A percentile compares a stretch with the other conserved stretches of the same genome.
Evolutionary conservation across 1,284 basidiomycete genomes (phyloP).

Genomic region (Trichosporon sp.): DNA sequence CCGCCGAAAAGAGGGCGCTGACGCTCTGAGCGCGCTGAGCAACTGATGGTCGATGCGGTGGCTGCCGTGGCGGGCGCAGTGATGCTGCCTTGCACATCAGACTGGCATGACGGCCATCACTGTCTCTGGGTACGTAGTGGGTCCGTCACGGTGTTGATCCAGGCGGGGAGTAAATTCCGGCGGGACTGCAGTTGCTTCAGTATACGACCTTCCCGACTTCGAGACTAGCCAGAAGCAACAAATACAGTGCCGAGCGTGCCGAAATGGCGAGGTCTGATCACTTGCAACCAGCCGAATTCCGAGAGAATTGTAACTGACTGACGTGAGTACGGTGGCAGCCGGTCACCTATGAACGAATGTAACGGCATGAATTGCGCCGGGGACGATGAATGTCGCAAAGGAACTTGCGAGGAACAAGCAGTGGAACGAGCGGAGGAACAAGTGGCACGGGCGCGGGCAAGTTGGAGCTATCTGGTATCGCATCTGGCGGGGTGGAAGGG

Average conservation of each 20-base stretch:
- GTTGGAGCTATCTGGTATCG: background rate
- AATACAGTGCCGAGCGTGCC: background rate
- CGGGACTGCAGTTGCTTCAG: background rate
- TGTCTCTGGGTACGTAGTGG: background rate
- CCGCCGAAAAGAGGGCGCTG: background rate
- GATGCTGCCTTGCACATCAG: background rate
- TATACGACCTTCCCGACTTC: background rate
- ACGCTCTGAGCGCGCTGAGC: background rate
- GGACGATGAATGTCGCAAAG: background rate
- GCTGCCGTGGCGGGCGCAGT: constrained; percentile 7
- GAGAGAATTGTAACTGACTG: background rate
- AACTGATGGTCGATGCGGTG: constrained; percentile 1
- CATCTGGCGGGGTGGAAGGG: background rate
- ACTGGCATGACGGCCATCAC: background rate
- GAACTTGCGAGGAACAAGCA: background rate
- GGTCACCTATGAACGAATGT: background rate
- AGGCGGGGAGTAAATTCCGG: background rate
- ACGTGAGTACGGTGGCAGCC: constrained; percentile 1
- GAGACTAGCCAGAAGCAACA: background rate
- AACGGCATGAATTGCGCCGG: background rate
- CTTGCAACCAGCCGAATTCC: background rate
- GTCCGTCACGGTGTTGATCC: background rate
- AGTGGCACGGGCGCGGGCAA: background rate
- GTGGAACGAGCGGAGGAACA: background rate
- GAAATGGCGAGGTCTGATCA: background rate